phyloP scores from a whole-genome alignment of 2,329 filamentous ascomycete genomes.

The Graphium sp. region DNA sequence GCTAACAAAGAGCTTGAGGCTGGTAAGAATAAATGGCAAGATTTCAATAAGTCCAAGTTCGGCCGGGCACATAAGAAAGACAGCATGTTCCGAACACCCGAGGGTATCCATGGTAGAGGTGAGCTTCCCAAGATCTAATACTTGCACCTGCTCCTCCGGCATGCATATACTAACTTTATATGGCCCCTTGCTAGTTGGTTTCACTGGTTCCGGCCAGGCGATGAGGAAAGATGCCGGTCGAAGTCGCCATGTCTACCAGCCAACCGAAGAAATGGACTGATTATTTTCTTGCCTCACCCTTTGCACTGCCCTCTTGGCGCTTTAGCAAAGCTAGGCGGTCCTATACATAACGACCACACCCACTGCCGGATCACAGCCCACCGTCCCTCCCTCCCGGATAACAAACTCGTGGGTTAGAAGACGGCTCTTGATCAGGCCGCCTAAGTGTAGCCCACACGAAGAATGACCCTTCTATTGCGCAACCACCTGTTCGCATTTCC shows the following conservation, averaged over 20 bases:
- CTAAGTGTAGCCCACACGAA: too few species aligned
- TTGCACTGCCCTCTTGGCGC: too few species aligned
- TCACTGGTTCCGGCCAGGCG: slow-evolving; percentile 84
- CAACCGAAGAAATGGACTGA: slow-evolving; percentile 58
- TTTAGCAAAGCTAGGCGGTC: too few species aligned
- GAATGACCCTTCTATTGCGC: too few species aligned
- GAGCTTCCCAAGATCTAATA: slow-evolving; percentile 11
- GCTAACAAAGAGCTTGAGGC: slow-evolving; percentile 82
- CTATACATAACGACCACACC: too few species aligned
- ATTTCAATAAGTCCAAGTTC: slow-evolving; percentile 70
- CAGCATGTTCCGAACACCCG: slow-evolving; percentile 91
- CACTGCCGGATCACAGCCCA: too few species aligned
- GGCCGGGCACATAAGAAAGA: slow-evolving; percentile 62
- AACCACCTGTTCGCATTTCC: too few species aligned
- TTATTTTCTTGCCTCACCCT: too few species aligned
- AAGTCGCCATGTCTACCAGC: slow-evolving; percentile 71
- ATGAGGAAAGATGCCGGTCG: slow-evolving; percentile 87
- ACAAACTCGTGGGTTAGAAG: too few species aligned
- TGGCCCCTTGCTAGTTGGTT: slow-evolving; percentile 52
- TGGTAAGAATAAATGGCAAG: slow-evolving; percentile 87
- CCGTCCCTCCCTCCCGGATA: too few species aligned
- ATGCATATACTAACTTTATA: slow-evolving; percentile 8
- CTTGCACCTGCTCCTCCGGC: background rate
- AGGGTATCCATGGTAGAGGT: slow-evolving; percentile 78
- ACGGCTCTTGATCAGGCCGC: too few species aligned